phyloP scores from a whole-genome alignment of 768 basidiomycete genomes.

The Pleurotus sapidus region DNA sequence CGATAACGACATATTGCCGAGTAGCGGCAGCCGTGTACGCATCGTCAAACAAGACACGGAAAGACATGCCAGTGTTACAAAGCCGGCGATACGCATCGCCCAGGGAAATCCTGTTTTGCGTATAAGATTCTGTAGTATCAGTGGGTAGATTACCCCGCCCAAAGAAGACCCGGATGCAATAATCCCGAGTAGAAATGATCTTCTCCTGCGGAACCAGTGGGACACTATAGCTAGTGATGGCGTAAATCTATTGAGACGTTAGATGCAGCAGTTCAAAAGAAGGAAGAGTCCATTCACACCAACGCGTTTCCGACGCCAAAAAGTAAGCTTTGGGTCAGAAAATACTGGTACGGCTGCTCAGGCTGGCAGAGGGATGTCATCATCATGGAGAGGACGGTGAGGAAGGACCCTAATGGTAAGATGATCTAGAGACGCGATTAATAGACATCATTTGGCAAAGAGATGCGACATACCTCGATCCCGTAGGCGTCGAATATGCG shows the following conservation, averaged over 20 bases:
- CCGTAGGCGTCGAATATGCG: slow-evolving; percentile 24
- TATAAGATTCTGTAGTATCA: slow-evolving; percentile 31
- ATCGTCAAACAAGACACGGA: slow-evolving; percentile 22
- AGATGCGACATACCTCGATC: slow-evolving; percentile 10
- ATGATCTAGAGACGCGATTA: slow-evolving; percentile 4
- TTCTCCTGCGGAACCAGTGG: slow-evolving; percentile 40
- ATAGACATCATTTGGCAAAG: not conserved
- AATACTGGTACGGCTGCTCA: slow-evolving; percentile 11
- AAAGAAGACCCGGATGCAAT: slow-evolving; percentile 36
- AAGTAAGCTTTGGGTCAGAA: slow-evolving; percentile 9
- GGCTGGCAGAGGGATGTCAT: slow-evolving; percentile 10
- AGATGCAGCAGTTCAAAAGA: not conserved
- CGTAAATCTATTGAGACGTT: not conserved
- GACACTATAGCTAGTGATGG: slow-evolving; percentile 32
- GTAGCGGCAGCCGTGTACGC: slow-evolving; percentile 21
- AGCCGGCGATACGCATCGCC: slow-evolving; percentile 26
- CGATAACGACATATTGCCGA: slow-evolving; percentile 15
- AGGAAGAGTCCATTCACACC: not conserved
- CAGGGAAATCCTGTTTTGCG: slow-evolving; percentile 14
- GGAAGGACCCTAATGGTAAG: slow-evolving; percentile 7
- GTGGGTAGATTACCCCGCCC: slow-evolving; percentile 41
- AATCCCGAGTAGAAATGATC: slow-evolving; percentile 44
- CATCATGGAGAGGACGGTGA: slow-evolving; percentile 9
- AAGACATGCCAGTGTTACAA: slow-evolving; percentile 22
- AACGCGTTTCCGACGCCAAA: slow-evolving; percentile 11